phyloP scores from a whole-genome alignment of 2,329 filamentous ascomycete genomes.

The Diplocarpon rosae region DNA sequence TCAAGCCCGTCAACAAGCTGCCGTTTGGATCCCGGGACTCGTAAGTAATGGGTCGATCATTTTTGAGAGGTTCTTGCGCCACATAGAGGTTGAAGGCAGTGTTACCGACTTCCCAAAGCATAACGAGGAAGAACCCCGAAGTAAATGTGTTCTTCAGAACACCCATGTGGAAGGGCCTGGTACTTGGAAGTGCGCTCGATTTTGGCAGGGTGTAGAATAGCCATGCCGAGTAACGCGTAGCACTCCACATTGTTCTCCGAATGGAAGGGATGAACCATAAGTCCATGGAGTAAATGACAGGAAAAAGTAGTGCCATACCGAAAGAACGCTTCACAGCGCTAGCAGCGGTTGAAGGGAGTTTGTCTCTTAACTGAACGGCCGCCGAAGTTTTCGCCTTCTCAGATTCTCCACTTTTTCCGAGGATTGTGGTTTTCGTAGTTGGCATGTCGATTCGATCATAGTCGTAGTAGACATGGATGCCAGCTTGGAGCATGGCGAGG shows the following conservation, averaged over 20 bases:
- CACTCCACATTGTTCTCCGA: constrained; percentile 54
- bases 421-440: constrained; percentile 27
- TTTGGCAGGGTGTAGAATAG: constrained; percentile 67
- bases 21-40: constrained; percentile 88
- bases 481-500: constrained; percentile 59
- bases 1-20: constrained; percentile 73
- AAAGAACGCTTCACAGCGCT: constrained; percentile 27
- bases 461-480: constrained; percentile 60
- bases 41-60: constrained; percentile 68
- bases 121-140: constrained; percentile 54
- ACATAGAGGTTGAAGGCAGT: constrained; percentile 71
- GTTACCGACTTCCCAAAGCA: constrained; percentile 71
- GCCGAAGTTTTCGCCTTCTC: constrained; percentile 30
- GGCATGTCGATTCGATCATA: constrained; percentile 48
- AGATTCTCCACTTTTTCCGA: constrained; percentile 26
- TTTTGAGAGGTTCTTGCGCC: constrained; percentile 71
- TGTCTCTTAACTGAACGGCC: constrained; percentile 28
- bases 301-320: constrained; percentile 32
- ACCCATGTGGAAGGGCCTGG: constrained; percentile 45
- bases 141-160: constrained; percentile 44
- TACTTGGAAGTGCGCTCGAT: constrained; percentile 50
- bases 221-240: constrained; percentile 58
- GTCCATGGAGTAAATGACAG: constrained; percentile 32
- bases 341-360: constrained; percentile 27
- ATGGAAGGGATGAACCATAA: constrained; percentile 53